Percentiles rank a stretch among this genome's conserved stretches.
These are phyloP conservation scores for Cadophora gregata DNA, from an alignment of 2,329 filamentous ascomycete species.

Conservation along the genomic window DNA sequence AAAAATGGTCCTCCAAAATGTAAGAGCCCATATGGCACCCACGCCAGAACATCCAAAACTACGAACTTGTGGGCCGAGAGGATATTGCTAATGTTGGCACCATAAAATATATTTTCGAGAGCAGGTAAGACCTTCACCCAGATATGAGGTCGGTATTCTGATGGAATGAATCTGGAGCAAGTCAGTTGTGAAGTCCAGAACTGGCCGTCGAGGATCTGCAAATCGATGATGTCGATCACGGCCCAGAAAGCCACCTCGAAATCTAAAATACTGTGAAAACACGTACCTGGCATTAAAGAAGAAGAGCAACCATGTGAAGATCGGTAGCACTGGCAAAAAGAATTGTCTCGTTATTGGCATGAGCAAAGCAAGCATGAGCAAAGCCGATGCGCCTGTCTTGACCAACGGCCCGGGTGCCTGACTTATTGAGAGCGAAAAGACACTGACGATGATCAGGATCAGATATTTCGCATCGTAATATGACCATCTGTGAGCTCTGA, in stretches of 20 bases:
- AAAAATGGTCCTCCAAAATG: conserved; percentile 89
- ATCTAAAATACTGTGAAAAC: not conserved
- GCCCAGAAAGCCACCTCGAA: conserved; percentile 11
- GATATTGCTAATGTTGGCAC: conserved; percentile 94
- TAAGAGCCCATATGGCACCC: conserved; percentile 90
- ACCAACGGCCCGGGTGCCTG: conserved; percentile 77
- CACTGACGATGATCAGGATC: conserved; percentile 72
- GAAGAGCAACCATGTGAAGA: conserved; percentile 86
- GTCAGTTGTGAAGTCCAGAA: conserved; percentile 27
- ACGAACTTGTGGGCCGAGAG: conserved; percentile 87
- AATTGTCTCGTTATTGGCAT: conserved; percentile 90
- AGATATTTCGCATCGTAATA: conserved; percentile 86
- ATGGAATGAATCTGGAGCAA: conserved; percentile 78
- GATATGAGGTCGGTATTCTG: conserved; percentile 87
- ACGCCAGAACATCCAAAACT: conserved; percentile 84
- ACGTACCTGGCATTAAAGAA: conserved; percentile 80
- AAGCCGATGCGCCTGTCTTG: conserved; percentile 75
- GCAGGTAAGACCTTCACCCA: conserved; percentile 95
- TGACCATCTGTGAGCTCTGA: conserved; percentile 81
- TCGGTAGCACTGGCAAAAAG: conserved; percentile 84
- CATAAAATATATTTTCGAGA: conserved; percentile 95
- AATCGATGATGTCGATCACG: conserved; percentile 23
- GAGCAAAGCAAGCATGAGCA: conserved; percentile 72
- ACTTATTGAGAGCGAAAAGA: conserved; percentile 85
- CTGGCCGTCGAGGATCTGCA: conserved; percentile 15